A percentile compares a stretch with the other conserved stretches of the same genome.
phyloP scores from a whole-genome alignment of 2,329 filamentous ascomycete species.

The Hypoxylon rubiginosum region DNA sequence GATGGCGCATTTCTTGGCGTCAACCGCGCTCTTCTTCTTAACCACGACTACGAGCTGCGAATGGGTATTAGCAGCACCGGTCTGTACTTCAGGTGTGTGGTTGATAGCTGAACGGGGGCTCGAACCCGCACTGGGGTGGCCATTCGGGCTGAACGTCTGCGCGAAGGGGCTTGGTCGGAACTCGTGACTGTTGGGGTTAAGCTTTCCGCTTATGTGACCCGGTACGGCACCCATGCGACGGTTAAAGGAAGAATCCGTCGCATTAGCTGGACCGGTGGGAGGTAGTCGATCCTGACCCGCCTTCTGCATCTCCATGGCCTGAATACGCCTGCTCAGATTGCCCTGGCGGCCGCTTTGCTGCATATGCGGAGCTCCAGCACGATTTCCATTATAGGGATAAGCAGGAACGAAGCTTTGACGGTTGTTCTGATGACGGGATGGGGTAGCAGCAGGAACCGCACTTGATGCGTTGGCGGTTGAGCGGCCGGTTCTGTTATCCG shows the following conservation, averaged over 20 bases:
- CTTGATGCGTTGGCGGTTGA: slow-evolving; percentile 51
- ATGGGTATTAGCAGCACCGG: slow-evolving; percentile 46
- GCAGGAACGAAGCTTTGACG: slow-evolving; percentile 65
- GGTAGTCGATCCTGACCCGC: slow-evolving; percentile 74
- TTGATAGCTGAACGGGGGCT: slow-evolving; percentile 77
- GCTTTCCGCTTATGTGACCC: slow-evolving; percentile 66
- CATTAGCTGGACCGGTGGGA: slow-evolving; percentile 78
- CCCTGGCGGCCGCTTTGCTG: slow-evolving; percentile 59
- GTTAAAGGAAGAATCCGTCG: slow-evolving; percentile 65
- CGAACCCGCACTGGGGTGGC: slow-evolving; percentile 74
- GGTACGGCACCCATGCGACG: slow-evolving; percentile 67
- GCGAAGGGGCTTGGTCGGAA: slow-evolving; percentile 90
- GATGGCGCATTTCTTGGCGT: slow-evolving; percentile 76
- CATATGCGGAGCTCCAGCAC: slow-evolving; percentile 59
- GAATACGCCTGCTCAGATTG: slow-evolving; percentile 64
- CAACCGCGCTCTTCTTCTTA: slow-evolving; percentile 79
- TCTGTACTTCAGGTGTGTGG: slow-evolving; percentile 56
- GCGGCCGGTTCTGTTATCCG: slow-evolving; percentile 48
- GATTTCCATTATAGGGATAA: slow-evolving; percentile 63
- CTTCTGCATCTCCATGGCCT: slow-evolving; percentile 66
- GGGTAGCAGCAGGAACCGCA: slow-evolving; percentile 38
- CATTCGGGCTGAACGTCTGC: slow-evolving; percentile 81
- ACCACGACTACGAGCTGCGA: slow-evolving; percentile 66
- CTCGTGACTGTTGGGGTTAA: slow-evolving; percentile 78
- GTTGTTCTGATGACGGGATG: slow-evolving; percentile 60